Evolutionary conservation across 1,284 basidiomycete genomes (phyloP), one percentile per base, ranked within the genome.

Genomic region (Mrakiaceae sp.): DNA sequence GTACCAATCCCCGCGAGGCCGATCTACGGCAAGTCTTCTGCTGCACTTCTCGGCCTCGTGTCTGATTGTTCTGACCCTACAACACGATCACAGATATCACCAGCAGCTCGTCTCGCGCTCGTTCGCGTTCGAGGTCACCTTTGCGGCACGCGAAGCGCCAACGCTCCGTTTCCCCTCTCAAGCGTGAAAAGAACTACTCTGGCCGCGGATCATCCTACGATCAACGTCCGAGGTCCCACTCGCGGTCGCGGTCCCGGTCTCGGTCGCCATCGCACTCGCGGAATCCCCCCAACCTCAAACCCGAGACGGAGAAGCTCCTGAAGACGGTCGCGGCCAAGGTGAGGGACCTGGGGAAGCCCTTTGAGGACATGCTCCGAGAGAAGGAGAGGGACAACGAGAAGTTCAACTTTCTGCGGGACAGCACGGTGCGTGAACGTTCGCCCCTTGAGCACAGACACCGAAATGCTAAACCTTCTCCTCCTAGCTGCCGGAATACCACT

Each of bases 291-390:
- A 82, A 85, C 44, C 83, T 86, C n/a, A 82, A 88, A 56, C 80
- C 81, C 3, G 84, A 87, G 39, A 87, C 84, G n/a, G 86, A 89
- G 67, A 82, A 83, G 27, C 91, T 95, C 69, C 84, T 97, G 66
- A 81, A 84, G 53, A 87, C 87, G 4, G 90, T 97, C 5, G 92
- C 90, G 39, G 82, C 82, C 4, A 87, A 91, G 72, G 85, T 96
- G 4, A 84, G 84, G 67, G 85, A 87, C 0, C 88, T 94, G 71
- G 94, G 88, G 10, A 75, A 78, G 68, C 82, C 81, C 64, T 95
- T 91, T 68, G 90, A 92, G 71, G 81, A 84, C 50, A 82, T 81
- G 53, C 77, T 98, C 66, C 79, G 81, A 66, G 86, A 88, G 65
- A 82, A 85, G 66, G 93, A 97, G 75, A 82, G 79, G 68, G 80